A percentile compares a stretch with the other conserved stretches of the same genome.
phyloP scores from a whole-genome alignment of 768 basidiomycete genomes.

The Panellus pusillus region DNA sequence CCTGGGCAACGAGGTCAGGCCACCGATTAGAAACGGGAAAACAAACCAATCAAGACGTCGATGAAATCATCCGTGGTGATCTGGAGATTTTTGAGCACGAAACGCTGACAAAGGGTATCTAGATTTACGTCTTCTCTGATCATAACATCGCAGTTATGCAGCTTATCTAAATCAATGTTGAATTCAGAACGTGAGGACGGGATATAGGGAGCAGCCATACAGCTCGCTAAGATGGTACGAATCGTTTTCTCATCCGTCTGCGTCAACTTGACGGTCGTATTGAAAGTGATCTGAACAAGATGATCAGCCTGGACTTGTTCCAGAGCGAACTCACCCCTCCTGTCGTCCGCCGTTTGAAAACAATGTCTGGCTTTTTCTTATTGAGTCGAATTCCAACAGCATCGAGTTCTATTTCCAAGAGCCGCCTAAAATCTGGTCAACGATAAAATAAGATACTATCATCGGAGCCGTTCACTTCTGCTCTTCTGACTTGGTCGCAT shows the following conservation, averaged over 20 bases:
- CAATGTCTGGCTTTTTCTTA: slow-evolving; percentile 86
- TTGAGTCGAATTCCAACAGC: slow-evolving; percentile 96
- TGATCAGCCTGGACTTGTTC: neutral
- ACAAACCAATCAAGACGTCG: slow-evolving; percentile 89
- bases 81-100: slow-evolving; percentile 38
- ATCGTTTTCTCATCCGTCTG: slow-evolving; percentile 95
- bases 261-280: slow-evolving; percentile 90
- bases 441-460: no score
- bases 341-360: slow-evolving; percentile 91
- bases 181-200: neutral
- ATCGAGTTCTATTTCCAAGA: slow-evolving; percentile 92
- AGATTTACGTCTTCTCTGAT: slow-evolving; percentile 89
- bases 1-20: slow-evolving; percentile 41
- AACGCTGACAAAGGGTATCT: neutral
- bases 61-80: slow-evolving; percentile 97
- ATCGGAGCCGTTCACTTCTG: slow-evolving; percentile 43
- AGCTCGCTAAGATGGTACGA: slow-evolving; percentile 86
- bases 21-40: neutral
- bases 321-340: slow-evolving; percentile 69
- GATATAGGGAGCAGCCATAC: slow-evolving; percentile 35
- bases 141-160: slow-evolving; percentile 97
- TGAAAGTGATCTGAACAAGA: slow-evolving; percentile 49
- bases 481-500: slow-evolving; percentile 91
- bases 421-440: slow-evolving; percentile 34
- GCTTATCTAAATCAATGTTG: slow-evolving; percentile 55